Evolutionary conservation across 306 rosid species (phyloP), one percentile per base, ranked within the genome.

Genomic region (Argentina anserina): DNA sequence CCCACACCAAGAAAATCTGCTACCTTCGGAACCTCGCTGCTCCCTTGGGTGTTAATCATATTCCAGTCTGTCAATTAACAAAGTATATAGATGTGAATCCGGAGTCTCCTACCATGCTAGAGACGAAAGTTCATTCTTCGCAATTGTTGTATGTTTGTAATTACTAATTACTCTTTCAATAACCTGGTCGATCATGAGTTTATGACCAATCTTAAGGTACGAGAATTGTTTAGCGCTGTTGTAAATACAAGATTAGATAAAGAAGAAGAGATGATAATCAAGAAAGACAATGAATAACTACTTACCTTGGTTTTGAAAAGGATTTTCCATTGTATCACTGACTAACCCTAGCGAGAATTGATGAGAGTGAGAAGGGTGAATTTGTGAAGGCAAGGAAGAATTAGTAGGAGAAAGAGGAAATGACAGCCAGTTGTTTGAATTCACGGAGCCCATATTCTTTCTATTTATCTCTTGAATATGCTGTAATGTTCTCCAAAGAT

Each of bases 1-100:
- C 87, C 78, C 76, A 90, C 97, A 13, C 99, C 99, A 9, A 95
- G 95, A 81, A 95, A 95, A 81, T 95, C 97, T n/a, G 99, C 99
- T 23, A 95, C 96, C 76, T 90, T 88, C 9, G 99, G 99, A 65
- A 84, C 90, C 31, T 91, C 96, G 37, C 74, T 76, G 76, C 76
- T 77, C 18, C 84, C 81, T 13, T 87, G 91, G 11, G 79, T 42
- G 60, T 75, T 80, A 5, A 90, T 91, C 89, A 95, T 47, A 73
- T 86, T 90, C 99, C 99, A 95, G 75, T 95, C 97, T 92, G 86
- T 63, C 47, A 31, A 62, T 66, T 39, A 20, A 33, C 53, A 49
- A 47, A 34, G 11, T 23, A 20, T 2, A 21, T 23, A 20, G 1
- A 21, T n/a, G 11, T 9, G 29, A 3, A 18, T 15, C 21, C 37